These are phyloP conservation scores for Phoma herbarum DNA, from an alignment of 2,329 filamentous ascomycete species.

Conservation along the genomic window DNA sequence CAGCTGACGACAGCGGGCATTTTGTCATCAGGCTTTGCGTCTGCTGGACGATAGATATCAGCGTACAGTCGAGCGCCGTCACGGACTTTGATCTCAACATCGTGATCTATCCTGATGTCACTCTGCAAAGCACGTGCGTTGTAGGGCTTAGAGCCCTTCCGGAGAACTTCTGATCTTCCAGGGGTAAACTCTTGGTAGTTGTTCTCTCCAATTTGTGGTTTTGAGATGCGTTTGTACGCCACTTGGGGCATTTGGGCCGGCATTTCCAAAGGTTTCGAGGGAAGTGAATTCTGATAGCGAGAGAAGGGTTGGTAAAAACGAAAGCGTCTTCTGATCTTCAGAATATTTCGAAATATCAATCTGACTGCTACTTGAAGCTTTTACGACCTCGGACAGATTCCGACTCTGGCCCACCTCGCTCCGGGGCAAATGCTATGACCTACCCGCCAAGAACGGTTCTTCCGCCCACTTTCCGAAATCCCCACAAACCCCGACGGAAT, in stretches of 20 bases:
- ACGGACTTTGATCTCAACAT: neutral
- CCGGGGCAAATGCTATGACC: too few species aligned
- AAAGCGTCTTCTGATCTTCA: too few species aligned
- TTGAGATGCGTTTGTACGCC: neutral
- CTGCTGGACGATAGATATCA: constrained; percentile 57
- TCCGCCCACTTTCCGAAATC: too few species aligned
- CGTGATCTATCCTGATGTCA: neutral
- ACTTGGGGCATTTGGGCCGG: neutral
- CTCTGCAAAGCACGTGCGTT: neutral
- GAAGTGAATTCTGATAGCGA: too few species aligned
- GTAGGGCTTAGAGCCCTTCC: neutral
- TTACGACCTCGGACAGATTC: too few species aligned
- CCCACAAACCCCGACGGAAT: too few species aligned
- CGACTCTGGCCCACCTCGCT: too few species aligned
- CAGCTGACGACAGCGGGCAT: constrained; percentile 57
- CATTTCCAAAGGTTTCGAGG: too few species aligned
- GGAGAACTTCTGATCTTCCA: neutral
- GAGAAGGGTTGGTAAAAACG: too few species aligned
- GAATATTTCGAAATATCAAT: too few species aligned
- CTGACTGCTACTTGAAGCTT: too few species aligned
- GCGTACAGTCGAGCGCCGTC: constrained; percentile 20
- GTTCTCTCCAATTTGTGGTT: neutral
- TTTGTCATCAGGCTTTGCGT: constrained; percentile 32
- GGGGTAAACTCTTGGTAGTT: neutral
- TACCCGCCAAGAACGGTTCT: too few species aligned